A percentile compares a stretch with the other conserved stretches of the same genome.
Conservation (phyloP, 441 rosid species). For the Manihot esculenta region DNA sequence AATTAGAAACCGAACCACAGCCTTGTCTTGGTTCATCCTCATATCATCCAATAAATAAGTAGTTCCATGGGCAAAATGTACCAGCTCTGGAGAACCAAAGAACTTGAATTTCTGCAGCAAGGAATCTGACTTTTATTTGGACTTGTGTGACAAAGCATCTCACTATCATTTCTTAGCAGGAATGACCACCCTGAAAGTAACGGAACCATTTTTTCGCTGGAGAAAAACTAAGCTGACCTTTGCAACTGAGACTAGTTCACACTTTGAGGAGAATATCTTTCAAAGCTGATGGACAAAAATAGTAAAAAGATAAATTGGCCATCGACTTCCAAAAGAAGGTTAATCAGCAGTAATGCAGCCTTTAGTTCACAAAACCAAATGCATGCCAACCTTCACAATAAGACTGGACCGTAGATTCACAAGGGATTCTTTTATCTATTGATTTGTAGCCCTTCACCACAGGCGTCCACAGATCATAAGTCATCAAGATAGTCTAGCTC, state of each 20-base stretch:
- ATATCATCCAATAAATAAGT: too few species aligned
- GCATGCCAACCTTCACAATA: constrained; percentile 5
- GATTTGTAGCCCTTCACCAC: background rate
- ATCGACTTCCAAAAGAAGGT: background rate
- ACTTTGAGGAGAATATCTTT: background rate
- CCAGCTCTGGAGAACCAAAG: background rate
- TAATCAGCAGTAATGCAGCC: background rate
- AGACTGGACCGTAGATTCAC: background rate
- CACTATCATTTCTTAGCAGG: background rate
- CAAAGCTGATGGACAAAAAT: background rate
- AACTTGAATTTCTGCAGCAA: background rate
- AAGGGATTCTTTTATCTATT: too few species aligned
- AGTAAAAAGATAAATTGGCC: background rate
- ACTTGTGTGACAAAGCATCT: constrained; percentile 3
- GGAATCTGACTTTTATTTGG: background rate
- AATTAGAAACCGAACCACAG: background rate
- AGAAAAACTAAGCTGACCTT: background rate
- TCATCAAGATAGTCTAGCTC: background rate
- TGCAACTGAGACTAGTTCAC: background rate
- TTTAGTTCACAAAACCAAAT: constrained; percentile 3
- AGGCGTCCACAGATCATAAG: background rate
- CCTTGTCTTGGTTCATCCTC: background rate
- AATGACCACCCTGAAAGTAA: background rate
- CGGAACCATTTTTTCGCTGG: background rate
- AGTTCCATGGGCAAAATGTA: too few species aligned